Conservation (phyloP, 2,329 filamentous ascomycete species). For the Cercospora citrullina region DNA sequence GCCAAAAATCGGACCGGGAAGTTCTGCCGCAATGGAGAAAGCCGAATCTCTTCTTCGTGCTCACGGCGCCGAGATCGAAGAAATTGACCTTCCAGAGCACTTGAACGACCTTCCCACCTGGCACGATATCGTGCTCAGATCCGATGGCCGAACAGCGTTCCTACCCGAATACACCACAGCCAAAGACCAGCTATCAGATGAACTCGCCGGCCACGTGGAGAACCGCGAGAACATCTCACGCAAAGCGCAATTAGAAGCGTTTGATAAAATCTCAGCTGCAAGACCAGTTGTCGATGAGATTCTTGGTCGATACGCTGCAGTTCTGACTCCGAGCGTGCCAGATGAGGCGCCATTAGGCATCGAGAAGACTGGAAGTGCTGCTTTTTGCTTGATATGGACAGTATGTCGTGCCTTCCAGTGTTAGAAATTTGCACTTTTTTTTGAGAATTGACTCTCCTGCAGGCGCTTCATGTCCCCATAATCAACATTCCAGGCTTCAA, state of each 20-base stretch:
- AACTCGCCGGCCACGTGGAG: slow-evolving; percentile 54
- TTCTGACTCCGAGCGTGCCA: slow-evolving; percentile 59
- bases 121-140: slow-evolving; percentile 53
- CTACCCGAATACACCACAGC: slow-evolving; percentile 54
- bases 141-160: slow-evolving; percentile 57
- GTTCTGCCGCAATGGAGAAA: slow-evolving; percentile 39
- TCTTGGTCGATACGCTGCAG: slow-evolving; percentile 53
- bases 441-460: not conserved
- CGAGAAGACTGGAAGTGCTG: slow-evolving; percentile 56
- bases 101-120: slow-evolving; percentile 55
- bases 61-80: slow-evolving; percentile 58
- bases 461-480: slow-evolving; percentile 58
- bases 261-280: slow-evolving; percentile 56
- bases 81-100: slow-evolving; percentile 54
- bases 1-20: slow-evolving; percentile 42
- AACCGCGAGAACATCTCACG: slow-evolving; percentile 48
- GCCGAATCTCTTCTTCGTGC: slow-evolving; percentile 38
- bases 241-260: slow-evolving; percentile 54
- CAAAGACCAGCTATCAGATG: slow-evolving; percentile 50
- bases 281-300: slow-evolving; percentile 58
- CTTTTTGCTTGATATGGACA: slow-evolving; percentile 39
- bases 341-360: slow-evolving; percentile 61
- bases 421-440: not conserved
- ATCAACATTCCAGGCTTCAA: slow-evolving; percentile 64
- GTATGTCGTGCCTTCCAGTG: slow-evolving; percentile 10